Evolutionary conservation across 768 basidiomycete species (phyloP).

Genomic region (Suillus lakei): DNA sequence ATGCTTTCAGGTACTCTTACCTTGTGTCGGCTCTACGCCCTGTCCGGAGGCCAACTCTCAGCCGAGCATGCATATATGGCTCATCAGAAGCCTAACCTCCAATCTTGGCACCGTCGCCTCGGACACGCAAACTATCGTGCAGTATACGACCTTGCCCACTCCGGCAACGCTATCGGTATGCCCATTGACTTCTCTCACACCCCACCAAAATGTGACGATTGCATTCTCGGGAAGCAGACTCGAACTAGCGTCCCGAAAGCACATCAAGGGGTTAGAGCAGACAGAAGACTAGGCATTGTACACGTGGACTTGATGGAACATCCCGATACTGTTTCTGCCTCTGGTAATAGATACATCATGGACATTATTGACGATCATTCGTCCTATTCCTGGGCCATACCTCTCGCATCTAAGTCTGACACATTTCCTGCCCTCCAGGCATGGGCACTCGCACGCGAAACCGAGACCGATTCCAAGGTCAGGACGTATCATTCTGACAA

Average conservation of each 20-base stretch:
- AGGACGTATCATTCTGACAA: too few species aligned
- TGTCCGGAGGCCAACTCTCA: neutral
- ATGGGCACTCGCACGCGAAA: too few species aligned
- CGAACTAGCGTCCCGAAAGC: neutral
- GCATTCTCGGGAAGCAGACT: constrained; percentile 5
- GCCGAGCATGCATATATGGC: constrained; percentile 23
- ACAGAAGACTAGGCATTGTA: neutral
- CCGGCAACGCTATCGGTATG: constrained; percentile 12
- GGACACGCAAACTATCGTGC: constrained; percentile 35
- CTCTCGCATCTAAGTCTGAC: too few species aligned
- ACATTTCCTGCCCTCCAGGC: too few species aligned
- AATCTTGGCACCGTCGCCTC: constrained; percentile 35
- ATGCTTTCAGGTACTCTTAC: constrained; percentile 1
- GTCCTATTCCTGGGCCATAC: too few species aligned
- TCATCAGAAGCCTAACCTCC: constrained; percentile 13
- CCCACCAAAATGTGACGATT: constrained; percentile 13
- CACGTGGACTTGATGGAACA: too few species aligned
- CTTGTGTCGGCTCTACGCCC: neutral
- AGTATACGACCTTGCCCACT: constrained; percentile 22
- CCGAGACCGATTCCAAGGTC: too few species aligned
- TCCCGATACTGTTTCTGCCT: too few species aligned
- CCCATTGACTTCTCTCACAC: neutral
- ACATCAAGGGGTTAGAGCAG: neutral
- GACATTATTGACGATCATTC: too few species aligned
- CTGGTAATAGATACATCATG: too few species aligned